Conservation (phyloP, 2,329 filamentous ascomycete species). For the Clarireedia paspali region DNA sequence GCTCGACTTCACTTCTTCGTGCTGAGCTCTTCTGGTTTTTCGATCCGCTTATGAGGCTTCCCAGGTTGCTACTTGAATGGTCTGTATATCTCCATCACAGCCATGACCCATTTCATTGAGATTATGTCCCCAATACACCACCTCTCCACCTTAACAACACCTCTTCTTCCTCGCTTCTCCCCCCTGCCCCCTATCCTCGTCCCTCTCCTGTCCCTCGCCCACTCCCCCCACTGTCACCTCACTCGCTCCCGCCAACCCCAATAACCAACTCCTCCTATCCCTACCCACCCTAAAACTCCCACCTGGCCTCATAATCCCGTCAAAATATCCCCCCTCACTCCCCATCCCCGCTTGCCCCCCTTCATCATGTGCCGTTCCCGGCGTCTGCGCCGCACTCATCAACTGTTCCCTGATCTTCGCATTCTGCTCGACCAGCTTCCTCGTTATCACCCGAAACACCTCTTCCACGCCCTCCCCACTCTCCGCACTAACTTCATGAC, state of each 20-base stretch:
- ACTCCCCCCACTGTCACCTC: background rate
- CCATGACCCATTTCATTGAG: too few species aligned
- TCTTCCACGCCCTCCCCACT: conserved; percentile 94
- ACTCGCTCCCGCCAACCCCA: conserved; percentile 1
- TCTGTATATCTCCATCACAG: too few species aligned
- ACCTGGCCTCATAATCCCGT: conserved; percentile 36
- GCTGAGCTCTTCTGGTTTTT: too few species aligned
- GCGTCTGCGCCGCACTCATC: conserved; percentile 37
- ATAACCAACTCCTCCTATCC: conserved; percentile 58
- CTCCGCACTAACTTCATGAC: conserved; percentile 92
- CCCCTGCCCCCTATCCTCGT: background rate
- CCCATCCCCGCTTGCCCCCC: conserved; percentile 18
- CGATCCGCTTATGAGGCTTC: too few species aligned
- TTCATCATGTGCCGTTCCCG: conserved; percentile 33
- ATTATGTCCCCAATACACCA: too few species aligned
- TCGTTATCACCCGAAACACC: conserved; percentile 83
- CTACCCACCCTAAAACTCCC: conserved; percentile 55
- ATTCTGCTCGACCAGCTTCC: conserved; percentile 72
- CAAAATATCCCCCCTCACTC: conserved; percentile 35
- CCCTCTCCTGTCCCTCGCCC: background rate
- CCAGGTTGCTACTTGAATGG: too few species aligned
- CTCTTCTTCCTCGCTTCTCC: background rate
- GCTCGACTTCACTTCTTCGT: too few species aligned
- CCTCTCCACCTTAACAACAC: background rate
- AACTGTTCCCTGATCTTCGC: conserved; percentile 46